phyloP scores from a whole-genome alignment of 2,329 filamentous ascomycete genomes.

The Cyclaneusma minus region DNA sequence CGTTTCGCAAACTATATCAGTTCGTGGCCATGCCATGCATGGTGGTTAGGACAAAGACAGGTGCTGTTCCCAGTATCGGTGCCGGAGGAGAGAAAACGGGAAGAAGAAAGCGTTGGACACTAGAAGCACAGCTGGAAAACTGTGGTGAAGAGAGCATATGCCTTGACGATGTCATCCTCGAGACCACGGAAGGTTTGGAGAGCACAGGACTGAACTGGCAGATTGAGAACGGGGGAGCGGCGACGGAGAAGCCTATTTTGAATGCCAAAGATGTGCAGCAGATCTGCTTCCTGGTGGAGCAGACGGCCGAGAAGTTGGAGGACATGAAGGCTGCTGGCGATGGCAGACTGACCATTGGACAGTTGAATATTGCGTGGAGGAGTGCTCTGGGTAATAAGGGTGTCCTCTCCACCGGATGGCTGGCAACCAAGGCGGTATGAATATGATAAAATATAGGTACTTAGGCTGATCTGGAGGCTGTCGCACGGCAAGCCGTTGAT shows the following conservation, averaged over 20 bases:
- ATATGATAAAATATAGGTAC: no score
- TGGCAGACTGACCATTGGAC: constrained; percentile 54
- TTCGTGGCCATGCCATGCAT: constrained; percentile 86
- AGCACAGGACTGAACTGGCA: constrained; percentile 44
- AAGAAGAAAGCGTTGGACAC: constrained; percentile 40
- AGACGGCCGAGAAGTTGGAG: constrained; percentile 18
- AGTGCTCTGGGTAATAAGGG: constrained; percentile 82
- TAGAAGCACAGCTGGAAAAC: constrained; percentile 94
- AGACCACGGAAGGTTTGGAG: constrained; percentile 32
- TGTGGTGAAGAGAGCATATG: constrained; percentile 71
- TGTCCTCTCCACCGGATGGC: constrained; percentile 72
- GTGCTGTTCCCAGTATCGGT: constrained; percentile 35
- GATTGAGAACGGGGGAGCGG: constrained; percentile 20
- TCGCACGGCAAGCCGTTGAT: no score
- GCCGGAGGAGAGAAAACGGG: constrained; percentile 10
- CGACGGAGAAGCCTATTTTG: constrained; percentile 41
- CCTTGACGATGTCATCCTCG: constrained; percentile 49
- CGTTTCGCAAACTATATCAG: constrained; percentile 91
- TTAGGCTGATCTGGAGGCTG: no score
- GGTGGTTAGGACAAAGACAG: constrained; percentile 81
- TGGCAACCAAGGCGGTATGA: constrained; percentile 47
- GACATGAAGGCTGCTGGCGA: constrained; percentile 26
- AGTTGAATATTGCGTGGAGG: constrained; percentile 77
- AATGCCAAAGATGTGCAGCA: constrained; percentile 50
- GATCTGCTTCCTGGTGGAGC: constrained; percentile 45